Evolutionary conservation across 2,329 filamentous ascomycete genomes (phyloP), one percentile per base, ranked within the genome.

Genomic region (Ophiocordyceps polyrhachis-furcata): DNA sequence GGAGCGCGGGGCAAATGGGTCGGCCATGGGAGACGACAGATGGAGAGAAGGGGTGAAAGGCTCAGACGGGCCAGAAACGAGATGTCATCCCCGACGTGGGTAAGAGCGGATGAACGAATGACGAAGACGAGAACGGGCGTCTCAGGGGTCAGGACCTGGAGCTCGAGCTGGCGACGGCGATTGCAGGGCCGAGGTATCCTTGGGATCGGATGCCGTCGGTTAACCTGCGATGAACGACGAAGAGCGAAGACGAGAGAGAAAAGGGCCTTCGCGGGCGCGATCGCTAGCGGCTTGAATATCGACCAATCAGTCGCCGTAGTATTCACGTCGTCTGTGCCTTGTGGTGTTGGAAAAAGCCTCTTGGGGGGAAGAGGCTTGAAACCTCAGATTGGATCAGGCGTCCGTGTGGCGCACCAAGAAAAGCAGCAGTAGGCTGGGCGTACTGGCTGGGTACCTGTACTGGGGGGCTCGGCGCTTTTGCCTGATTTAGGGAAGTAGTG

Each of bases 1-100:
- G 49, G 91, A 93, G 64, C 76, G 75, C 64, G 74, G 74, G 50
- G 74, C 73, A 53, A 79, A 79, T 31, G 65, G 58, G 56, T 79
- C 76, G 54, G 72, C 71, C 77, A 81, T 81, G 59, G 51, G 62
- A 60, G 48, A 29, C 23, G n/a, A 38, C n/a, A 2, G 7, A 38
- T 17, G 35, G 41, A 41, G 20, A 43, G 21, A 40, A 23, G 41
- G 9, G 17, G 15, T 4, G 31, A 32, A 15, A n/a, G 45, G 38
- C 7, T 42, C 28, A 38, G 25, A 21, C 15, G 20, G 20, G 13
- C 19, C 19, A 41, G 38, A 41, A 7, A 23, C 38, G 38, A 19
- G 35, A 38, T 38, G 35, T 38, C 35, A 38, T 38, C 17, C 35
- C 35, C 35, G 35, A 19, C n/a, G 35, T 19, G 35, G 9, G 9